These are phyloP conservation scores for Backusella circina DNA, from an alignment of 192 early-diverging fungal genomes.

Conservation along the genomic window DNA sequence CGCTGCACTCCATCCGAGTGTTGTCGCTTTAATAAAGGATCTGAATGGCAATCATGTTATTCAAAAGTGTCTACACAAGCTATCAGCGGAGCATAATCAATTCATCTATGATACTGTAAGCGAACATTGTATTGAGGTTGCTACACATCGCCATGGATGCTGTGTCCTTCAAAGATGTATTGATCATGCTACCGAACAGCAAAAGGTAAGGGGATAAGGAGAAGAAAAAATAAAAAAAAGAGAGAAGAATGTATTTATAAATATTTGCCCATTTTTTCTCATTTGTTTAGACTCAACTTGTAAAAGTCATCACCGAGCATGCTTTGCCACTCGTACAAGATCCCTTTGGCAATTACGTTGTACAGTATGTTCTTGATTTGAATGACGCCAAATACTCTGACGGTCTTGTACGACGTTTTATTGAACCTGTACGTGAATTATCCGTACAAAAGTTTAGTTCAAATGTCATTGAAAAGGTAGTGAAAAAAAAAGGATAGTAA, in stretches of 20 bases:
- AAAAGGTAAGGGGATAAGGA: slow-evolving; percentile 47
- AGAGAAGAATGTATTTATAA: neutral
- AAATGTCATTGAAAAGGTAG: slow-evolving; percentile 90
- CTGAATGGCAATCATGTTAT: slow-evolving; percentile 92
- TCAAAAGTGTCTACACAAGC: slow-evolving; percentile 82
- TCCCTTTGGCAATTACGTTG: slow-evolving; percentile 91
- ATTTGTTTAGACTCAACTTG: slow-evolving; percentile 51
- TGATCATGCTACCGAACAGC: slow-evolving; percentile 69
- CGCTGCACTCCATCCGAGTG: slow-evolving; percentile 60
- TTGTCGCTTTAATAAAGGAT: slow-evolving; percentile 85
- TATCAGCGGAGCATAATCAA: slow-evolving; percentile 76
- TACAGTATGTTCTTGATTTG: slow-evolving; percentile 88
- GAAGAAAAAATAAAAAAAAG: slow-evolving; percentile 2
- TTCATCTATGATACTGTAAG: slow-evolving; percentile 86
- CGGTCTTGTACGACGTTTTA: slow-evolving; percentile 67
- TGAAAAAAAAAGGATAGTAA: neutral
- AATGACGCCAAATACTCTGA: slow-evolving; percentile 64
- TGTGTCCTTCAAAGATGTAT: slow-evolving; percentile 91
- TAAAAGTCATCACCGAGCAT: slow-evolving; percentile 69
- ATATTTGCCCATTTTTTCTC: neutral
- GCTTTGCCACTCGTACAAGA: slow-evolving; percentile 81
- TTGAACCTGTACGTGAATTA: slow-evolving; percentile 69
- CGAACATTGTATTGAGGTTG: slow-evolving; percentile 72
- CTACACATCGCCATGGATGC: slow-evolving; percentile 90
- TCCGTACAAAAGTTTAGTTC: slow-evolving; percentile 91